Base-by-base conservation (phyloP, 2,329 filamentous ascomycete species). In the Stagonosporopsis tanaceti region DNA sequence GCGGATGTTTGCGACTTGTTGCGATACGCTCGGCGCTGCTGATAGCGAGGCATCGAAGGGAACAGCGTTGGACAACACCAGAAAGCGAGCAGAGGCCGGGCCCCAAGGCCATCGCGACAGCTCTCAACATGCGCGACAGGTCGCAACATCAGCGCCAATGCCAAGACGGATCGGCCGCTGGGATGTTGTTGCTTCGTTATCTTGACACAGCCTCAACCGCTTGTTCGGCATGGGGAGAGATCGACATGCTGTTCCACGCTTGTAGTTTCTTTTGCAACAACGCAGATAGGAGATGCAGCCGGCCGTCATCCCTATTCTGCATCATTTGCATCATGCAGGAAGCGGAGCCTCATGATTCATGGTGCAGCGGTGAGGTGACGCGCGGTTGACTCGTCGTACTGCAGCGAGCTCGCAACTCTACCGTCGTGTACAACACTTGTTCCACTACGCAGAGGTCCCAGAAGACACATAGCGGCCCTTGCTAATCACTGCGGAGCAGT, bases 151-250 rank as follows among this genome's bases (percentile, higher is more conserved):
- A 48, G 35, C 41, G 47, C 53, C 57, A 53, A 52, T 53, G 45
- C 45, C 45, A 53, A 57, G 54, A 57, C 22, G 32, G 44, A 57
- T 57, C 54, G 45, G 24, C 40, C 32, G 39, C 45, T 30, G 45
- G 54, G 54, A 53, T 53, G 4, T 30, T 38, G 41, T 47, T 54
- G 50, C 56, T 59, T 54, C 51, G 47, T 59, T 59, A 59, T 54
- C 56, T 59, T 48, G 42, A 52, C 57, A 59, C 52, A 59, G 57
- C 57, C 57, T 55, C 51, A 59, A 45, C 30, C 47, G 42, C 44
- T 53, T 34, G 30, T 14, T 30, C 35, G 50, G 40, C 25, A 38
- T 24, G 39, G 48, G 14, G 30, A 22, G 22, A 20, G 55, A 58
- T 58, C 55, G 50, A 46, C 55, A 46, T 4, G 7, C 15, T 47